These are phyloP conservation scores for Aegilops speltoides DNA, from an alignment of 176 grass and related monocot species.

Conservation along the genomic window DNA sequence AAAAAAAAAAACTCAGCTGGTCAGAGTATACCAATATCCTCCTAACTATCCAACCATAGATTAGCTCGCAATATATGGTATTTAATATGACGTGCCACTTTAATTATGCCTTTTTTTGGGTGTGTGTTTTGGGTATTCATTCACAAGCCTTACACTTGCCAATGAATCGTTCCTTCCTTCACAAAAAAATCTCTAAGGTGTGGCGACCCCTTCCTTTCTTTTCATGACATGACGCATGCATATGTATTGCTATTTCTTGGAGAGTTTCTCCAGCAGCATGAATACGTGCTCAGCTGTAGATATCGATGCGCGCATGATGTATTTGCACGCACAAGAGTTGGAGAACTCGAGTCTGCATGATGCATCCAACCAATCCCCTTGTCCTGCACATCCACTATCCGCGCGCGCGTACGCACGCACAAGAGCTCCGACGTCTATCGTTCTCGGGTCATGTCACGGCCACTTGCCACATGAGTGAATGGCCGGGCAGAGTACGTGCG, in stretches of 20 bases:
- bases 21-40: too few relatives aligned
- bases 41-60: too few relatives aligned
- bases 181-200: neutral
- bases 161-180: too few relatives aligned
- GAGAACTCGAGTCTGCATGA: neutral
- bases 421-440: neutral
- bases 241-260: neutral
- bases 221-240: too few relatives aligned
- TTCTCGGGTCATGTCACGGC: neutral
- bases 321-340: neutral
- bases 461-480: neutral
- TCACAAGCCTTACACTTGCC: too few relatives aligned
- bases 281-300: neutral
- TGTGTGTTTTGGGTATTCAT: too few relatives aligned
- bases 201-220: neutral
- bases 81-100: too few relatives aligned
- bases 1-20: too few relatives aligned
- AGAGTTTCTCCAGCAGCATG: neutral
- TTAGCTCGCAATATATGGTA: too few relatives aligned
- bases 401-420: neutral
- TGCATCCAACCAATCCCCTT: constrained; percentile 5
- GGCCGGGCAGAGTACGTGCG: neutral
- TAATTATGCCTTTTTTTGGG: too few relatives aligned
- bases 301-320: neutral
- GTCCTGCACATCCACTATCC: neutral